Base-by-base conservation (phyloP, 2,329 filamentous ascomycete species). In the Penicillium sp. region DNA sequence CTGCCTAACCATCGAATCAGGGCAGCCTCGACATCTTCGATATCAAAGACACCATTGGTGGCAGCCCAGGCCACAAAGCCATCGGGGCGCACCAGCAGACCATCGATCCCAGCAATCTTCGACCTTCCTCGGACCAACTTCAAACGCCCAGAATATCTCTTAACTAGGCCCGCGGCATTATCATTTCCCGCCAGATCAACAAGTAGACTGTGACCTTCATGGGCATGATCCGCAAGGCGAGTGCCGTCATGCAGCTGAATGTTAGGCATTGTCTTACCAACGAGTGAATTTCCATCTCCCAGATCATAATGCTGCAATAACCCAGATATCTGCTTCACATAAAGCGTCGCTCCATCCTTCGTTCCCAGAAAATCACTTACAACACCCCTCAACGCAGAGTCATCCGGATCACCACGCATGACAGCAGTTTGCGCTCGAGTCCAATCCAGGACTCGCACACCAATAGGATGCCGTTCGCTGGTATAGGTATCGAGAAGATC, bases 401-500 rank as follows among this genome's bases (percentile, higher is more conserved):
- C 69, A 47, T 67, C 66, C 3, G 60, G 55, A 26, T 68, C 68
- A 3, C 74, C 72, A 52, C 65, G 55, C 46, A 78, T 55, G 8
- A 69, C 63, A 29, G 64, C 53, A 25, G 72, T 67, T 55, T 78
- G 76, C 9, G 75, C 72, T 23, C 74, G 71, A 45, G 75, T 73
- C 74, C 72, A 76, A 14, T 76, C 72, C 2, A 78, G 67, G 9
- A 75, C 52, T 48, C 50, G 57, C 9, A 50, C 54, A 25, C 43
- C 75, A 14, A 72, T 68, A 3, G 75, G 70, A 23, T 68, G 75
- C 2, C 81, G 73, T 64, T 84, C 81, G 2, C 71, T 61, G 3
- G 79, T 75, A 53, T 84, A 84, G 1, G 81, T 83, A 58, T 77
- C 69, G 8, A 83, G 70, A 14, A 83, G 62, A 13, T 63, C 63